These are phyloP conservation scores for Madurella fahalii DNA, from an alignment of 2,329 filamentous ascomycete species.

Conservation along the genomic window DNA sequence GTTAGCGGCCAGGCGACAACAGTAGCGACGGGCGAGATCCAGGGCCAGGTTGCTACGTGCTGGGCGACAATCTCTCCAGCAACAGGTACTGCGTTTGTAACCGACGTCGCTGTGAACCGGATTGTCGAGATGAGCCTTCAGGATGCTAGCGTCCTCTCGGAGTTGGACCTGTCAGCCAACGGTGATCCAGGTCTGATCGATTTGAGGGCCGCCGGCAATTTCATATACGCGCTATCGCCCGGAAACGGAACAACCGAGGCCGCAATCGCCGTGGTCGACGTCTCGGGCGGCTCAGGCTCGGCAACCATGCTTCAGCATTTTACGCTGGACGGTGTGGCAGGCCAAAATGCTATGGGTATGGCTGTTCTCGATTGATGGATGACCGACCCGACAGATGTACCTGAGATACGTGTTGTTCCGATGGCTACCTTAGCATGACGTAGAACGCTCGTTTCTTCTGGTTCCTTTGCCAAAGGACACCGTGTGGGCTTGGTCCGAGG, in stretches of 20 bases:
- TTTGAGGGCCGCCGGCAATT: constrained; percentile 46
- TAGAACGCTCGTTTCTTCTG: too few species aligned
- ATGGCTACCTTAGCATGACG: too few species aligned
- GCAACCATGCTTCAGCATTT: constrained; percentile 33
- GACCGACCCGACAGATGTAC: too few species aligned
- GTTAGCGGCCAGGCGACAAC: constrained; percentile 31
- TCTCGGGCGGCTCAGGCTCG: constrained; percentile 16
- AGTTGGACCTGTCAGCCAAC: constrained; percentile 41
- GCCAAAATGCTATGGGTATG: constrained; percentile 31
- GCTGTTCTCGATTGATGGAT: constrained; percentile 21
- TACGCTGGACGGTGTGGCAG: constrained; percentile 25
- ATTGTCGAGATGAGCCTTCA: constrained; percentile 45
- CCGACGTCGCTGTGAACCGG: constrained; percentile 49
- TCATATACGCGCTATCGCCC: constrained; percentile 55
- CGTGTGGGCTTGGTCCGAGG: too few species aligned
- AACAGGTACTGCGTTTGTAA: constrained; percentile 53
- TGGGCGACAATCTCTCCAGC: constrained; percentile 50
- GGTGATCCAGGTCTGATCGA: constrained; percentile 55
- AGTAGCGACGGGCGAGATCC: constrained; percentile 39
- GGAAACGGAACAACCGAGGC: constrained; percentile 43
- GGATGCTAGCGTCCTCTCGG: constrained; percentile 44
- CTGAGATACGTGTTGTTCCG: too few species aligned
- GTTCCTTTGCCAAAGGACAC: too few species aligned
- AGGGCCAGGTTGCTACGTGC: constrained; percentile 53
- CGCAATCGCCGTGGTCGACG: constrained; percentile 38